Conservation (phyloP, 768 basidiomycete species). For the Leccinum fibrillosum region DNA sequence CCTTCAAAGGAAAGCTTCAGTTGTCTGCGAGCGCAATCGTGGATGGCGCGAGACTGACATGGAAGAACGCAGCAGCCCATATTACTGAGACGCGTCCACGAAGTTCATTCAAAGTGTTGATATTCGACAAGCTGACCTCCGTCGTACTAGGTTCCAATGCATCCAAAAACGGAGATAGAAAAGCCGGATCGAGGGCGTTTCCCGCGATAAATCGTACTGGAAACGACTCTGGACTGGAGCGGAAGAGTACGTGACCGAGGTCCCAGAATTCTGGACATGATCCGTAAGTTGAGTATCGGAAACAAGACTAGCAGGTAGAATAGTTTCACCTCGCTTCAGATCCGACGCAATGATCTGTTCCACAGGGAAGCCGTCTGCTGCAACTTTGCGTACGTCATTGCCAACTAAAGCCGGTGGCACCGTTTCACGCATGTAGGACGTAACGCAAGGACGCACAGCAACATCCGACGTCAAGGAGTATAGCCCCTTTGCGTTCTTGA, state of each 20-base stretch:
- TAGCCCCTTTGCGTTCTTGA: conserved; percentile 32
- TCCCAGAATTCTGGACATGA: conserved; percentile 52
- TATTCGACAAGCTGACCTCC: conserved; percentile 24
- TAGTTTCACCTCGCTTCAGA: conserved; percentile 31
- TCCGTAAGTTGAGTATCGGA: not conserved
- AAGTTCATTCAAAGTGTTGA: conserved; percentile 44
- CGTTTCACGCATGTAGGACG: not conserved
- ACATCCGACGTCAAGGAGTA: conserved; percentile 46
- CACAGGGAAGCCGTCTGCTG: conserved; percentile 41
- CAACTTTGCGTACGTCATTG: conserved; percentile 37
- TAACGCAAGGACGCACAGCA: conserved; percentile 32
- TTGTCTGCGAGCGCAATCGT: conserved; percentile 19
- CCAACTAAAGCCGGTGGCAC: conserved; percentile 33
- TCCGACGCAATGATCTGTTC: conserved; percentile 39
- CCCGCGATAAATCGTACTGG: conserved; percentile 55
- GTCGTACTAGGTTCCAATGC: conserved; percentile 14
- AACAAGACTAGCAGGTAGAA: not conserved
- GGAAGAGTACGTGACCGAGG: conserved; percentile 60
- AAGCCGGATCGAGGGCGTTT: conserved; percentile 46
- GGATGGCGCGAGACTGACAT: conserved; percentile 15
- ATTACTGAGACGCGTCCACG: conserved; percentile 47
- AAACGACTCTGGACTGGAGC: conserved; percentile 47
- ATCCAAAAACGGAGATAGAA: conserved; percentile 34
- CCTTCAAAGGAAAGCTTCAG: conserved; percentile 24
- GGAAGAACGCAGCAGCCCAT: conserved; percentile 49